Conservation (phyloP, 129 eudicot genomes). For the Artemisia argyi region DNA sequence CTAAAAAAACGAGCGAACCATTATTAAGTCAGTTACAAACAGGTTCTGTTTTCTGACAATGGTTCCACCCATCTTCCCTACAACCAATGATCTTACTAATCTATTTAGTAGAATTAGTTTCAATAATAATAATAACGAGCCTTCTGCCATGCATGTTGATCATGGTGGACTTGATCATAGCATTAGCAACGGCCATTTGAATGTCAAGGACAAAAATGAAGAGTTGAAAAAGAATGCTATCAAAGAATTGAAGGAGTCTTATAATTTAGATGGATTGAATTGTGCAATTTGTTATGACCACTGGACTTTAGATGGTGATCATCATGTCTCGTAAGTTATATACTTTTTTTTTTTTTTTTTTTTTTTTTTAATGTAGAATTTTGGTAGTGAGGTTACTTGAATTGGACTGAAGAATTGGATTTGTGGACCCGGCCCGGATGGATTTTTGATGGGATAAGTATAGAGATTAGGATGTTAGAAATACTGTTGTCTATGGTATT, state of each 20-base stretch:
- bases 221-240: not conserved
- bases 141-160: constrained; percentile 3
- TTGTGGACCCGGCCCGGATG: no score
- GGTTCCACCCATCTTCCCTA: no score
- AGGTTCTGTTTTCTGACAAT: not conserved
- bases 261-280: constrained; percentile 15
- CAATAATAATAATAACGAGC: not conserved
- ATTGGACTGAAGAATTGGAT: no score
- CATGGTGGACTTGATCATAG: not conserved
- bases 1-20: not conserved
- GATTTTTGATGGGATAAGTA: no score
- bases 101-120: not conserved
- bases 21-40: not conserved
- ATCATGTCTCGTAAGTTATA: constrained; percentile 2
- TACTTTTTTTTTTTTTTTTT: not conserved
- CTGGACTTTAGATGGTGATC: constrained; percentile 1
- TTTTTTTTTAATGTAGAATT: not conserved
- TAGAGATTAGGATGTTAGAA: no score
- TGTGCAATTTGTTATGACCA: not conserved
- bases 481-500: no score
- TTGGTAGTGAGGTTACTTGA: no score
- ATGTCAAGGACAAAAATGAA: not conserved
- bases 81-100: not conserved
- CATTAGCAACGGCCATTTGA: not conserved
- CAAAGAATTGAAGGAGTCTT: not conserved